Conservation (phyloP, 306 rosid genomes). For the Lithocarpus polystachyus region DNA sequence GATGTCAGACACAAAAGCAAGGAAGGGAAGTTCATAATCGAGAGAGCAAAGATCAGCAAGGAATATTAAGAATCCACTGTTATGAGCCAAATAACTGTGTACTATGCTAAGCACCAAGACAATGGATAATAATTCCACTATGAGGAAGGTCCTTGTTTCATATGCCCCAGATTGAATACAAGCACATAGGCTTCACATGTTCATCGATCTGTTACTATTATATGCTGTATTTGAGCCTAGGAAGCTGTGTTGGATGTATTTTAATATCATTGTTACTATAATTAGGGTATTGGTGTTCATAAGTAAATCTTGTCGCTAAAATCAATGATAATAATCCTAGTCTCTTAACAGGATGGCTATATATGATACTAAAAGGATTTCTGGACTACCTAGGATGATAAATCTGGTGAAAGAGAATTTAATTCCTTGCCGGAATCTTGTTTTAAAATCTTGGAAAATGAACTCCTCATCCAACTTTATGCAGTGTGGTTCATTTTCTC, state of each 20-base stretch:
- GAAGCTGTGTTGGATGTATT: background rate
- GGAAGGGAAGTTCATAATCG: constrained; percentile 44
- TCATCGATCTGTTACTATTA: background rate
- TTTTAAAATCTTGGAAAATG: background rate
- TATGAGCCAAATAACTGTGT: background rate
- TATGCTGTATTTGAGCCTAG: background rate
- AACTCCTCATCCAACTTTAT: background rate
- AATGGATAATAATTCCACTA: background rate
- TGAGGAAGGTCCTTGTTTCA: background rate
- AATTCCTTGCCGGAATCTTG: background rate
- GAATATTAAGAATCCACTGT: constrained; percentile 14
- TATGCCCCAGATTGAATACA: background rate
- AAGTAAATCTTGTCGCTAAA: background rate
- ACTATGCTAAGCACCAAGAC: no score
- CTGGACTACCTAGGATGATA: background rate
- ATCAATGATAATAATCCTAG: background rate
- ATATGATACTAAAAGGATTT: background rate
- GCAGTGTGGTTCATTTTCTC: background rate
- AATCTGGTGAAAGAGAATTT: background rate
- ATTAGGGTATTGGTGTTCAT: background rate
- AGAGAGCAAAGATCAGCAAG: constrained; percentile 38
- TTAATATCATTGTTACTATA: no score
- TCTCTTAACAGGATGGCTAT: background rate
- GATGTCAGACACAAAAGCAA: constrained; percentile 22
- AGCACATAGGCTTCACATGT: background rate